phyloP scores from a whole-genome alignment of 208 protist species.

The Crithidia expoeki region DNA sequence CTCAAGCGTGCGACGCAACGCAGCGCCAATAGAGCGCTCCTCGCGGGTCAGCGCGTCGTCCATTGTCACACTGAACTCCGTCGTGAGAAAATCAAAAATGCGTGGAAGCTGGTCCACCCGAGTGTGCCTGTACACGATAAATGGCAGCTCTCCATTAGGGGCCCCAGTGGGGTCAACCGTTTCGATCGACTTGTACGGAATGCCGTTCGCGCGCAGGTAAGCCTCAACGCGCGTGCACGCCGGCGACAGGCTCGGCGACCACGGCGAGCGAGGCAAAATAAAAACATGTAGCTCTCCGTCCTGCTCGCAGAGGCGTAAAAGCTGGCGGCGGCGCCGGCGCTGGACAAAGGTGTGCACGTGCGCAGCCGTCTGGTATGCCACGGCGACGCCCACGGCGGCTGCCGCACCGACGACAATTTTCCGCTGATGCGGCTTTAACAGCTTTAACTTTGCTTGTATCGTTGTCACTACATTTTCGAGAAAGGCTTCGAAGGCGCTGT shows the following conservation, averaged over 20 bases:
- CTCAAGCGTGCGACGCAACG: constrained; percentile 43
- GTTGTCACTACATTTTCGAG: background rate
- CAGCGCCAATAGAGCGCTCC: constrained; percentile 46
- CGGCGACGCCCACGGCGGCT: constrained; percentile 34
- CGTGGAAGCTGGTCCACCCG: constrained; percentile 26
- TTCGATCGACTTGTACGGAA: constrained; percentile 57
- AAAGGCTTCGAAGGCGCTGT: background rate
- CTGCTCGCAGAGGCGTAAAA: constrained; percentile 30
- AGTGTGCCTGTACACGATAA: constrained; percentile 44
- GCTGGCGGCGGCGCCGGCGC: constrained; percentile 31
- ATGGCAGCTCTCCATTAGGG: constrained; percentile 49
- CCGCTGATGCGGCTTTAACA: constrained; percentile 14
- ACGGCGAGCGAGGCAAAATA: constrained; percentile 49
- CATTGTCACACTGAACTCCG: constrained; percentile 42
- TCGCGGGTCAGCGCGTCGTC: constrained; percentile 45
- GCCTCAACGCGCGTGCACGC: constrained; percentile 59
- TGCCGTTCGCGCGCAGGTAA: constrained; percentile 54
- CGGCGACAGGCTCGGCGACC: constrained; percentile 54
- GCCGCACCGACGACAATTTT: constrained; percentile 39
- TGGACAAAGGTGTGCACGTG: constrained; percentile 36
- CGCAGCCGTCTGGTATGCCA: constrained; percentile 32
- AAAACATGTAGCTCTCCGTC: constrained; percentile 49
- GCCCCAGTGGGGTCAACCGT: constrained; percentile 40
- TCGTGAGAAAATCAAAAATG: constrained; percentile 54
- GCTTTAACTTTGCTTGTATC: background rate